Conservation (phyloP, 1,139 yeast genomes). For the Ogataea hybrid region DNA sequence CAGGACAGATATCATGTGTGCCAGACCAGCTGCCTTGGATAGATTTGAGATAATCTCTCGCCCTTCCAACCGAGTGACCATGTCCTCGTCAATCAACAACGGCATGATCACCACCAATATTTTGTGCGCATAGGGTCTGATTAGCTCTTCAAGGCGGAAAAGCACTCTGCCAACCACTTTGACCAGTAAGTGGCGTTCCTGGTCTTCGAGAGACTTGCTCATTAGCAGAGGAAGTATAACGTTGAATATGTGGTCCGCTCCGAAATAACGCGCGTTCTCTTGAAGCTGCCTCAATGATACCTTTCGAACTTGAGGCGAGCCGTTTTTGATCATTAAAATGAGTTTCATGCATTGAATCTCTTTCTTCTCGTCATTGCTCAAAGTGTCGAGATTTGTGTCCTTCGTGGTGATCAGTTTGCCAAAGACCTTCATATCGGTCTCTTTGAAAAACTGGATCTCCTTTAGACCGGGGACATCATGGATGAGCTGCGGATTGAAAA, state of each 20-base stretch:
- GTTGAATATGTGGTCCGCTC: slow-evolving; percentile 67
- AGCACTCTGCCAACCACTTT: slow-evolving; percentile 73
- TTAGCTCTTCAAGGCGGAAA: slow-evolving; percentile 58
- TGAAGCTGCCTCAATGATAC: slow-evolving; percentile 67
- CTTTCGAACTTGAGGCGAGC: slow-evolving; percentile 65
- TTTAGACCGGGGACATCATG: slow-evolving; percentile 61
- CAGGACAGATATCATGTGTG: slow-evolving; percentile 71
- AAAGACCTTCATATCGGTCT: slow-evolving; percentile 71
- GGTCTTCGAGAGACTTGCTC: slow-evolving; percentile 74
- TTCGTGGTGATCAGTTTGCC: slow-evolving; percentile 51
- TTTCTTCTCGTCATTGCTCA: slow-evolving; percentile 51
- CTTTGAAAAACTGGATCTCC: slow-evolving; percentile 65
- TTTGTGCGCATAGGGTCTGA: slow-evolving; percentile 73
- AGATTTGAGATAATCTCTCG: slow-evolving; percentile 74
- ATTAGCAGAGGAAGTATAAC: slow-evolving; percentile 71
- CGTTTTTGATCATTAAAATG: slow-evolving; percentile 73
- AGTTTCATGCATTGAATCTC: slow-evolving; percentile 65
- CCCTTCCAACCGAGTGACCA: slow-evolving; percentile 71
- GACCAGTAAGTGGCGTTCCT: slow-evolving; percentile 78
- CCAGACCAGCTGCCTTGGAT: slow-evolving; percentile 79
- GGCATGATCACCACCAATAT: slow-evolving; percentile 78
- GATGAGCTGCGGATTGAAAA: slow-evolving; percentile 41
- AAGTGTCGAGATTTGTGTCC: slow-evolving; percentile 33
- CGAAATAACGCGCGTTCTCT: slow-evolving; percentile 62
- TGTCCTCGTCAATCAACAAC: slow-evolving; percentile 75